A percentile compares a stretch with the other conserved stretches of the same genome.
phyloP scores from a whole-genome alignment of 2,329 filamentous ascomycete species.

The Purpureocillium takamizusanense region DNA sequence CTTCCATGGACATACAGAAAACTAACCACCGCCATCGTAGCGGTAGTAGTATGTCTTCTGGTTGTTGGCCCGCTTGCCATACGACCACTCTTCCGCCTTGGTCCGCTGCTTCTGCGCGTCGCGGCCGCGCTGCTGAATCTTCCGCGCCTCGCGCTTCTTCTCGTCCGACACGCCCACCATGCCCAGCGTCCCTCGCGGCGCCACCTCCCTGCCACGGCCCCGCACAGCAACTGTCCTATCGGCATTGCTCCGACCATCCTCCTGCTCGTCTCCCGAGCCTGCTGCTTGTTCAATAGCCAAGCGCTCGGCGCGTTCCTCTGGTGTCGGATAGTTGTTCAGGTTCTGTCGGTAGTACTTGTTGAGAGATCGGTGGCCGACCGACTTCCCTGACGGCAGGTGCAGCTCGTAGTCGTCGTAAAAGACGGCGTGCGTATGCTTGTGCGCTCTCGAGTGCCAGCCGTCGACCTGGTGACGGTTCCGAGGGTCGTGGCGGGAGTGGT shows the following conservation, averaged over 20 bases:
- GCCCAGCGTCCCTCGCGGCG: conserved; percentile 63
- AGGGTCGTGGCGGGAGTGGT: conserved; percentile 64
- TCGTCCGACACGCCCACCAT: conserved; percentile 70
- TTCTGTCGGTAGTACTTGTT: conserved; percentile 91
- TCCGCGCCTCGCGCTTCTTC: conserved; percentile 60
- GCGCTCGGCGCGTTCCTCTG: conserved; percentile 64
- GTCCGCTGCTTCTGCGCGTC: conserved; percentile 54
- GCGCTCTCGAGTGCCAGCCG: conserved; percentile 75
- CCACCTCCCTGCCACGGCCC: conserved; percentile 42
- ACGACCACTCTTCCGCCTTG: conserved; percentile 56
- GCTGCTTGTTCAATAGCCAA: conserved; percentile 49
- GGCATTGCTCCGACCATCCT: conserved; percentile 21
- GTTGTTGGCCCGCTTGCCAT: conserved; percentile 67
- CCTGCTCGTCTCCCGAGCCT: conserved; percentile 22
- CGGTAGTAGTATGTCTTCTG: conserved; percentile 56
- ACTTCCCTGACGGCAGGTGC: conserved; percentile 81
- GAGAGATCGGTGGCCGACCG: conserved; percentile 81
- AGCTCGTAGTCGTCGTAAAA: conserved; percentile 92
- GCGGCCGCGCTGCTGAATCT: conserved; percentile 59
- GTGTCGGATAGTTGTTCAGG: conserved; percentile 71
- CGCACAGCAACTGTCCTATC: conserved; percentile 10
- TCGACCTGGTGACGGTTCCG: conserved; percentile 66
- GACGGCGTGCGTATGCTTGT: conserved; percentile 63
- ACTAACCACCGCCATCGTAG: conserved; percentile 34
- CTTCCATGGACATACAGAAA: too few species aligned